Evolutionary conservation across 805 yeast genomes (phyloP).

Genomic region (Candida montana): DNA sequence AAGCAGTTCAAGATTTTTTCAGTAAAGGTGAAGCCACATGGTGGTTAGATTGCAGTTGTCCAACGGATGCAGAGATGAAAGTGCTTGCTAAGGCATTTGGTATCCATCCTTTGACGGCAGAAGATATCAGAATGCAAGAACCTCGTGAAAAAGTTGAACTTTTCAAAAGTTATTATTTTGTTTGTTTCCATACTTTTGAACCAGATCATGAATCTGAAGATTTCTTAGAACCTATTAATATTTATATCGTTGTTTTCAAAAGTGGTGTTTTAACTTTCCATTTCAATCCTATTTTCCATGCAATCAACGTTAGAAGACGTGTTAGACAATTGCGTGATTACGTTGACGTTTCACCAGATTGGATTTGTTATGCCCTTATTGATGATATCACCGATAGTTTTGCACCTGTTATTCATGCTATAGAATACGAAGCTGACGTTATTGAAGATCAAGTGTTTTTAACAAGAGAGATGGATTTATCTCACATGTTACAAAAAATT

Average conservation of each 20-base stretch:
- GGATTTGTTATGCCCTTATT: conserved; percentile 77
- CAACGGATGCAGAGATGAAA: conserved; percentile 93
- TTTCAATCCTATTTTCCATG: conserved; percentile 92
- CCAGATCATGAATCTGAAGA: conserved; percentile 78
- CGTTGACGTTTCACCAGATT: conserved; percentile 72
- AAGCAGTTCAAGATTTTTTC: conserved; percentile 64
- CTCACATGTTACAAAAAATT: conserved; percentile 71
- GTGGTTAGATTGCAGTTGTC: conserved; percentile 95
- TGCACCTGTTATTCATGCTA: conserved; percentile 72
- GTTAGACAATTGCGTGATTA: conserved; percentile 74
- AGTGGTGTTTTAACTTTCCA: conserved; percentile 92
- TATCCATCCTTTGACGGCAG: conserved; percentile 96
- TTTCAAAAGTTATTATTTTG: conserved; percentile 85
- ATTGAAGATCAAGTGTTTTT: conserved; percentile 79
- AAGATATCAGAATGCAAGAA: conserved; percentile 94
- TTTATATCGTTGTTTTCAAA: conserved; percentile 81
- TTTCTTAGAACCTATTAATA: conserved; percentile 74
- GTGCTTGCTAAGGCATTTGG: conserved; percentile 90
- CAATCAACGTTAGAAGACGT: conserved; percentile 80
- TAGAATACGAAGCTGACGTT: conserved; percentile 77
- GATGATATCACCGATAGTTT: conserved; percentile 85
- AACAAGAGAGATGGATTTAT: conserved; percentile 68
- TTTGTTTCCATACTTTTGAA: conserved; percentile 95
- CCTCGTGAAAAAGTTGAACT: conserved; percentile 95
- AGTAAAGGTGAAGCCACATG: conserved; percentile 72